These are phyloP conservation scores for Keqinozyma sinolaborantium DNA, from an alignment of 1,139 yeast species.

Conservation along the genomic window DNA sequence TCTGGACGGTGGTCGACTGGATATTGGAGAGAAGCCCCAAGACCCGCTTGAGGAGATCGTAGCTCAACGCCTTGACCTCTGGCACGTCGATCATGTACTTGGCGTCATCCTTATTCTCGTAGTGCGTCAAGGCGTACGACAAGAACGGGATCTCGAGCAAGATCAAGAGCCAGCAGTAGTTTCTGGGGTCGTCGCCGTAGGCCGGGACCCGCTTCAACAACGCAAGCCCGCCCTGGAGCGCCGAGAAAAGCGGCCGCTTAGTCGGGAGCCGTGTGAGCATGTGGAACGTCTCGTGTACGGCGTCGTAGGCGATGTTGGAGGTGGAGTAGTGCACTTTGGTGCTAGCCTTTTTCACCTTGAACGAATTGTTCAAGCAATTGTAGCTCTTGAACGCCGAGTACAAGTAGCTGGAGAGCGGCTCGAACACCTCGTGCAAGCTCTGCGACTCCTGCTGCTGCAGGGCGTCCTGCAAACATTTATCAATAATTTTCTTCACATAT, in stretches of 20 bases:
- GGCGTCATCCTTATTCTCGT: slow-evolving; percentile 13
- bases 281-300: slow-evolving; percentile 39
- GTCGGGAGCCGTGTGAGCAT: slow-evolving; percentile 51
- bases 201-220: slow-evolving; percentile 39
- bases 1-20: slow-evolving; percentile 31
- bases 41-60: slow-evolving; percentile 62
- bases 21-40: slow-evolving; percentile 63
- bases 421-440: slow-evolving; percentile 38
- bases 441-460: slow-evolving; percentile 7
- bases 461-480: slow-evolving; percentile 22
- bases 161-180: slow-evolving; percentile 54
- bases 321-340: slow-evolving; percentile 30
- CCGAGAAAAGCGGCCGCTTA: slow-evolving; percentile 51
- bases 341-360: slow-evolving; percentile 25
- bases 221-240: slow-evolving; percentile 47
- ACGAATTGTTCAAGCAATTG: slow-evolving; percentile 46
- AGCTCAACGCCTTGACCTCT: slow-evolving; percentile 53
- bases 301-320: slow-evolving; percentile 44
- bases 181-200: slow-evolving; percentile 30
- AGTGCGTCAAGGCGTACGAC: slow-evolving; percentile 37
- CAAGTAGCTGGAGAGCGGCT: slow-evolving; percentile 47
- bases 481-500: slow-evolving; percentile 25
- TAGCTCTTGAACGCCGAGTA: slow-evolving; percentile 37
- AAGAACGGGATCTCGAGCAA: slow-evolving; percentile 63
- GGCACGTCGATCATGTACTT: slow-evolving; percentile 37